A percentile compares a stretch with the other conserved stretches of the same genome.
phyloP scores from a whole-genome alignment of 768 basidiomycete species.

The Tephrocybe rancida region DNA sequence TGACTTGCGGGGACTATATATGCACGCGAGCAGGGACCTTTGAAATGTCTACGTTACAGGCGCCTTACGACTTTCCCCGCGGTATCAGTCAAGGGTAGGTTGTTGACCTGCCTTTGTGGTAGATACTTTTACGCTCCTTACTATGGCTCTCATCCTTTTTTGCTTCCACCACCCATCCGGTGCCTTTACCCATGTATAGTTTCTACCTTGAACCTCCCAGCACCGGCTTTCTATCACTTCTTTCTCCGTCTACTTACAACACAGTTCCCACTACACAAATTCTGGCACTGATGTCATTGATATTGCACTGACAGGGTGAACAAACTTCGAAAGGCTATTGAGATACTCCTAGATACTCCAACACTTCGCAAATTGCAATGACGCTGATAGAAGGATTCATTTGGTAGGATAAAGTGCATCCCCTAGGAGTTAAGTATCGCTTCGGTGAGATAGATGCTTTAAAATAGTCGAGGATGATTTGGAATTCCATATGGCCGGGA shows the following conservation, averaged over 20 bases:
- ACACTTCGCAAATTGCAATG: too few species aligned
- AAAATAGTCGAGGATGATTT: too few species aligned
- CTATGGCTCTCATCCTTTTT: background rate
- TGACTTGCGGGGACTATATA: background rate
- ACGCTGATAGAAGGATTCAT: too few species aligned
- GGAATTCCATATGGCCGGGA: too few species aligned
- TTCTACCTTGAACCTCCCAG: background rate
- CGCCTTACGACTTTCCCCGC: background rate
- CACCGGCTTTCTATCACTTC: background rate
- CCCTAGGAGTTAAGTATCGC: too few species aligned
- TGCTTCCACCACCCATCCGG: background rate
- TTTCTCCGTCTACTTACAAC: background rate
- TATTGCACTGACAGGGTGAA: too few species aligned
- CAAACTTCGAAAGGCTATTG: too few species aligned
- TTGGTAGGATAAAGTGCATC: too few species aligned
- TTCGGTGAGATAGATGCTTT: too few species aligned
- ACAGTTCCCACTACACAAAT: background rate
- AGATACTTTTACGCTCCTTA: constrained; percentile 1
- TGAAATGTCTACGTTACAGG: background rate
- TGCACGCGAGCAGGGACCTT: constrained; percentile 7
- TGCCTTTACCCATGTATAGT: background rate
- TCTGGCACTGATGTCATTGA: constrained; percentile 3
- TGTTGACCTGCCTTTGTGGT: background rate
- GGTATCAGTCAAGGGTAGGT: background rate
- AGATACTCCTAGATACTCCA: too few species aligned